Evolutionary conservation across 164 flowering plant species (phyloP), one percentile per base, ranked within the genome.

Genomic region (Litsea cubeba): DNA sequence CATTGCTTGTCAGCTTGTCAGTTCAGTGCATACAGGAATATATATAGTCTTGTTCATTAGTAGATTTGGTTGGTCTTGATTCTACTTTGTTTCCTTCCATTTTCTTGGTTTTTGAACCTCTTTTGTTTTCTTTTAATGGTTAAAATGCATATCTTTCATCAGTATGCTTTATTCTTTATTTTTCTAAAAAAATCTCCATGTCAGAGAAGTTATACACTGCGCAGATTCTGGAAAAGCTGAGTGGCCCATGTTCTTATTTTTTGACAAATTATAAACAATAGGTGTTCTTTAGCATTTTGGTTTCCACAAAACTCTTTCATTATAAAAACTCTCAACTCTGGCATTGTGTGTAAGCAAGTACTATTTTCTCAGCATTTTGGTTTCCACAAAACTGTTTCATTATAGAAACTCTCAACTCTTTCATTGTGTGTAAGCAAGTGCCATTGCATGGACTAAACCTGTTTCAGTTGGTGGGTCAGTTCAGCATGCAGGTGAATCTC

Each of bases 1-100:
- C 58, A 40, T 46, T 69, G 69, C 69, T 69, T 75, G 49, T 70
- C 18, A n/a, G 28, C 51, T 26, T 58, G 30, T 57, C n/a, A 20
- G 26, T 71, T 12, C 73, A 54, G 63, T 57, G 23, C 32, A 17
- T 12, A 8, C 35, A 40, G 62, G 14, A 58, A 17, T 28, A 18
- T 28, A 24, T 14, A 5, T 11, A 7, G 2, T 60, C 23, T 24
- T 24, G 2, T 26, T 26, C 25, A 23, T n/a, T 64, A 4, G 26
- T 64, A 14, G 26, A 64, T 22, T 23, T 24, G 25, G 26, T 26
- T 64, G 23, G 67, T 11, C 17, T 64, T 26, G 67, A 23, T 24
- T 26, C 25, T 64, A 26, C 24, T 64, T 64, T 22, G 25, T 23
- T 22, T 63, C 28, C 66, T 63, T 54, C 60, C n/a, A 18, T 54